phyloP scores from a whole-genome alignment of 1,284 basidiomycete genomes.

The Wolfiporia cocos region DNA sequence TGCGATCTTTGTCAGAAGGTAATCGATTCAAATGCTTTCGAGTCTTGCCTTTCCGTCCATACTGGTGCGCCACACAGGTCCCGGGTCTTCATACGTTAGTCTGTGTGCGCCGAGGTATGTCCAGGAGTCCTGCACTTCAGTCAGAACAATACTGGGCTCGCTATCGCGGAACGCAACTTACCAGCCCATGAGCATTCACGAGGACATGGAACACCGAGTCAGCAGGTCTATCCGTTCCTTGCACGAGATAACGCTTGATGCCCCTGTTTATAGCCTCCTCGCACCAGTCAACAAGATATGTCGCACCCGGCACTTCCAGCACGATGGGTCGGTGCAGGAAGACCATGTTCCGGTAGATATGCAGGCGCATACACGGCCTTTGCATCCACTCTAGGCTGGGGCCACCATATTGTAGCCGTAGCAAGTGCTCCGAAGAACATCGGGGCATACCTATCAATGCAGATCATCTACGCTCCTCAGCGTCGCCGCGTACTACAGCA shows the following conservation, averaged over 20 bases:
- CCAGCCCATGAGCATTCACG: constrained; percentile 10
- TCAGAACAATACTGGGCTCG: not conserved
- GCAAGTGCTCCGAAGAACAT: not conserved
- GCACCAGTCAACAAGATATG: constrained; percentile 50
- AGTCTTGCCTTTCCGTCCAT: constrained; percentile 12
- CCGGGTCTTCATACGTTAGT: constrained; percentile 10
- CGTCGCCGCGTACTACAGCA: not conserved
- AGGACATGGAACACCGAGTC: constrained; percentile 38
- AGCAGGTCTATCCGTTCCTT: constrained; percentile 9
- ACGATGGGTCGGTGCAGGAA: constrained; percentile 50
- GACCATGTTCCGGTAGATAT: constrained; percentile 30
- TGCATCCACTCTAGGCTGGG: constrained; percentile 27
- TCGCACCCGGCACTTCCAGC: constrained; percentile 36
- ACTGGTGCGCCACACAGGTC: constrained; percentile 16
- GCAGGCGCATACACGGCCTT: constrained; percentile 32
- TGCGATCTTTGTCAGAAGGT: constrained; percentile 3
- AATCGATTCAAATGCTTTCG: constrained; percentile 1
- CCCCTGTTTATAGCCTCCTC: constrained; percentile 24
- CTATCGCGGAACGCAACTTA: not conserved
- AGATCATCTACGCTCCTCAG: constrained; percentile 3
- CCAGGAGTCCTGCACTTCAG: constrained; percentile 15
- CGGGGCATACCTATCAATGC: constrained; percentile 5
- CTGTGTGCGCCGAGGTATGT: constrained; percentile 22
- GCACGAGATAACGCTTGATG: constrained; percentile 29
- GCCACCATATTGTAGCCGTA: constrained; percentile 1